Evolutionary conservation across 257 asterid genomes (phyloP).

Genomic region (Capsicum rhomboideum): DNA sequence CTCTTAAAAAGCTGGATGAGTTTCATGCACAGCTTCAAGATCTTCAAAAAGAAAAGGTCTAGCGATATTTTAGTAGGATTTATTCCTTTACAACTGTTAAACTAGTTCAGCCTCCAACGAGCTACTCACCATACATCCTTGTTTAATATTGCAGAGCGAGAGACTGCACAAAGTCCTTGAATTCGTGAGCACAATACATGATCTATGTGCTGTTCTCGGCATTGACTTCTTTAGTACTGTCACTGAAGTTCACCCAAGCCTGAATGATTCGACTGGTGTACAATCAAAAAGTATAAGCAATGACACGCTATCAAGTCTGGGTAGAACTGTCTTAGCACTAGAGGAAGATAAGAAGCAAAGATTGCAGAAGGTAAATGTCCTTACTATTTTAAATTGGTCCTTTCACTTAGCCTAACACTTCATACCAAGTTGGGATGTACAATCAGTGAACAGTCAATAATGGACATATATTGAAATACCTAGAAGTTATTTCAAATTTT

Average conservation of each 20-base stretch:
- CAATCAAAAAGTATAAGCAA: slow-evolving; percentile 89
- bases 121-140: not conserved
- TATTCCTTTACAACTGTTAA: slow-evolving; percentile 6
- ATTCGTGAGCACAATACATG: slow-evolving; percentile 82
- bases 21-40: slow-evolving; percentile 80
- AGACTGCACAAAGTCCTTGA: slow-evolving; percentile 89
- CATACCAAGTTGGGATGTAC: not conserved
- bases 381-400: not conserved
- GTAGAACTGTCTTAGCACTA: slow-evolving; percentile 63
- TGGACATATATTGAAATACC: not conserved
- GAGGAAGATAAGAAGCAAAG: slow-evolving; percentile 78
- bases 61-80: not conserved
- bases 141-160: slow-evolving; percentile 54
- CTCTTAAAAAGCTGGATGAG: slow-evolving; percentile 67
- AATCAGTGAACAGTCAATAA: not conserved
- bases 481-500: not conserved
- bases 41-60: slow-evolving; percentile 91
- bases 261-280: slow-evolving; percentile 64
- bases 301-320: slow-evolving; percentile 70
- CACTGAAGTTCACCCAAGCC: slow-evolving; percentile 90
- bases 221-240: slow-evolving; percentile 68
- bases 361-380: slow-evolving; percentile 59
- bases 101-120: not conserved
- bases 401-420: not conserved
- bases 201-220: slow-evolving; percentile 95